Conservation (phyloP, 495 filamentous ascomycete genomes). For the Entonaema liquescens region DNA sequence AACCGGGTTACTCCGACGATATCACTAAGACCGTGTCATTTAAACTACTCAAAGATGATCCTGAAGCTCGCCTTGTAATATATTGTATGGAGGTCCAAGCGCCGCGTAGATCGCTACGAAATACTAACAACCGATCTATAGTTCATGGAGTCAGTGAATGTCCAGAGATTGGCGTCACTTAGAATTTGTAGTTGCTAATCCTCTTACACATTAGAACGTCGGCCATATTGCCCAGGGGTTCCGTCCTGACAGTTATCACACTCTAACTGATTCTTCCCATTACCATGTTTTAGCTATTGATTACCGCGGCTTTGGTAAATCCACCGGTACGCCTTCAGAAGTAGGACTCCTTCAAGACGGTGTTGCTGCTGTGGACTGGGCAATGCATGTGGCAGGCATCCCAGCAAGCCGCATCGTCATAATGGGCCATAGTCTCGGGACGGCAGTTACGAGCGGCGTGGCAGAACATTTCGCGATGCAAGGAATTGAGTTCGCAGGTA, state of each 20-base stretch:
- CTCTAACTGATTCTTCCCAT: constrained; percentile 64
- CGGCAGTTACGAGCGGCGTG: constrained; percentile 78
- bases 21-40: constrained; percentile 65
- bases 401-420: constrained; percentile 77
- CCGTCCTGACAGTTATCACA: constrained; percentile 69
- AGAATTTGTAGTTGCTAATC: constrained; percentile 8
- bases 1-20: constrained; percentile 59
- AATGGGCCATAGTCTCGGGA: constrained; percentile 89
- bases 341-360: constrained; percentile 84
- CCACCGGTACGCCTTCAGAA: constrained; percentile 82
- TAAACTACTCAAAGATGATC: constrained; percentile 68
- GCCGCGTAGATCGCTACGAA: background rate
- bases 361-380: constrained; percentile 74
- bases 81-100: constrained; percentile 51
- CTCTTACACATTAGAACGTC: constrained; percentile 53
- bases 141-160: constrained; percentile 55
- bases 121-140: constrained; percentile 22
- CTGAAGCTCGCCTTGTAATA: constrained; percentile 66
- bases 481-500: constrained; percentile 67
- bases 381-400: constrained; percentile 68
- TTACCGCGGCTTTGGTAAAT: constrained; percentile 89
- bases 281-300: constrained; percentile 74
- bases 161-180: no score
- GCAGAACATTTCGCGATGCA: constrained; percentile 68
- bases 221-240: constrained; percentile 72